Percentiles rank a stretch among this genome's conserved stretches.
Conservation (phyloP, 495 filamentous ascomycete genomes). For the Aspergillus olivimuriae region DNA sequence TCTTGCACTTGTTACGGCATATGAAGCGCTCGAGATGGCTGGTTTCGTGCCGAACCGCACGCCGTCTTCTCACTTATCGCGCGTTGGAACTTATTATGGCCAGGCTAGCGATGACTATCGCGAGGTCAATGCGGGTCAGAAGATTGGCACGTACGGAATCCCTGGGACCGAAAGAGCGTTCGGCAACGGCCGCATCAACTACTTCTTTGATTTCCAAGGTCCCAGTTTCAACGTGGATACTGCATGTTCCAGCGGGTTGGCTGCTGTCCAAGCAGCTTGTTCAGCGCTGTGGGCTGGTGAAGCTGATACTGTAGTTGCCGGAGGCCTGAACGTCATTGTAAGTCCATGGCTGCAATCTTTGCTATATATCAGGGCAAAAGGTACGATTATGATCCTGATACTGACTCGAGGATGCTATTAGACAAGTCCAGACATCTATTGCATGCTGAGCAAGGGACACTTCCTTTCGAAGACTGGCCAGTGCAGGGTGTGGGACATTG, state of each 20-base stretch:
- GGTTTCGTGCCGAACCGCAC: slow-evolving; percentile 23
- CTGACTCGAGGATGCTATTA: no score
- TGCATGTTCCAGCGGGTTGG: slow-evolving; percentile 61
- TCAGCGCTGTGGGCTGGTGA: slow-evolving; percentile 58
- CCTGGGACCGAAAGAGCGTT: slow-evolving; percentile 24
- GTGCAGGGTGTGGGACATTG: slow-evolving; percentile 66
- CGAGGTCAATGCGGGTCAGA: slow-evolving; percentile 20
- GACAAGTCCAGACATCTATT: slow-evolving; percentile 64
- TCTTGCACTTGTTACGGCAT: slow-evolving; percentile 25
- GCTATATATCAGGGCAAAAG: no score
- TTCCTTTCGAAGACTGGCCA: slow-evolving; percentile 61
- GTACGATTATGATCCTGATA: no score
- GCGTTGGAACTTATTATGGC: slow-evolving; percentile 32
- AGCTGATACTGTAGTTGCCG: slow-evolving; percentile 65
- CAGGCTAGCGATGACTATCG: slow-evolving; percentile 27
- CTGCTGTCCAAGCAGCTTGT: slow-evolving; percentile 52
- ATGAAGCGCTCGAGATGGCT: slow-evolving; percentile 32
- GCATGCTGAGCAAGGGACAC: slow-evolving; percentile 40
- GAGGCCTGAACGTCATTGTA: slow-evolving; percentile 60
- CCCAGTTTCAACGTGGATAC: slow-evolving; percentile 71
- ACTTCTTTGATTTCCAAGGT: slow-evolving; percentile 66
- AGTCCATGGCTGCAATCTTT: no score
- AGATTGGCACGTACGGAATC: slow-evolving; percentile 22
- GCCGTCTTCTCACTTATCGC: slow-evolving; percentile 9
- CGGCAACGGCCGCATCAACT: slow-evolving; percentile 44